Conservation (phyloP, 495 filamentous ascomycete genomes). For the Aspergillus carlsbadensis region DNA sequence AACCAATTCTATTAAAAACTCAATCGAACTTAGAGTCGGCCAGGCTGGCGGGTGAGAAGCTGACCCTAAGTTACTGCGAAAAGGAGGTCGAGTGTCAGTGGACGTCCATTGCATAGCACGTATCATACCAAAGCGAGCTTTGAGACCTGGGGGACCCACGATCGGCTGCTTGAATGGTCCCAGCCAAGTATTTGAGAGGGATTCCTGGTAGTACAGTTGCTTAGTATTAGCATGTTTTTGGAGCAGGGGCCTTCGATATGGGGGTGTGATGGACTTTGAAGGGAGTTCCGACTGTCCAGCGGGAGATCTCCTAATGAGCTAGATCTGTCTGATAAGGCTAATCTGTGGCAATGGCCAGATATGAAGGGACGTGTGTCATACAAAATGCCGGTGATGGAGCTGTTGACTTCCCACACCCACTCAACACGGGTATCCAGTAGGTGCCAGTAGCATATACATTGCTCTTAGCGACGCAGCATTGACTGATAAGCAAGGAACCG, state of each 20-base stretch:
- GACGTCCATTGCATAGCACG: not conserved
- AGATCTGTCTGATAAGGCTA: too few relatives aligned
- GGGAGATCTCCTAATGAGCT: not conserved
- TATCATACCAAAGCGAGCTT: not conserved
- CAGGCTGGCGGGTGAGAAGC: not conserved
- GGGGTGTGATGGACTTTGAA: not conserved
- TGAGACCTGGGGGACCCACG: not conserved
- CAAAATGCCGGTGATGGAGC: not conserved
- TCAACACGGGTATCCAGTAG: slow-evolving; percentile 68
- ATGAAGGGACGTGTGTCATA: not conserved
- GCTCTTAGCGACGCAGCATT: too few relatives aligned
- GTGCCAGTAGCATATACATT: slow-evolving; percentile 38
- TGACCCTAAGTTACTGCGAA: not conserved
- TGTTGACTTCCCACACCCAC: slow-evolving; percentile 41
- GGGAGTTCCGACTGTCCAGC: not conserved
- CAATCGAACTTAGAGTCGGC: not conserved
- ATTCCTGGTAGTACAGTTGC: not conserved
- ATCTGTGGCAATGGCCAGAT: not conserved
- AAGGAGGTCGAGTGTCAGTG: not conserved
- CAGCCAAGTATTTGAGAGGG: not conserved
- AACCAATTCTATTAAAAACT: too few relatives aligned
- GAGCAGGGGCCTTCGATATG: not conserved
- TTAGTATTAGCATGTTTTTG: not conserved
- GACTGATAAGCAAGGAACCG: slow-evolving; percentile 44
- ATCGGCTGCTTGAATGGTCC: not conserved